A percentile compares a stretch with the other conserved stretches of the same genome.
These are phyloP conservation scores for Claviceps pusilla DNA, from an alignment of 2,329 filamentous ascomycete species.

Conservation along the genomic window DNA sequence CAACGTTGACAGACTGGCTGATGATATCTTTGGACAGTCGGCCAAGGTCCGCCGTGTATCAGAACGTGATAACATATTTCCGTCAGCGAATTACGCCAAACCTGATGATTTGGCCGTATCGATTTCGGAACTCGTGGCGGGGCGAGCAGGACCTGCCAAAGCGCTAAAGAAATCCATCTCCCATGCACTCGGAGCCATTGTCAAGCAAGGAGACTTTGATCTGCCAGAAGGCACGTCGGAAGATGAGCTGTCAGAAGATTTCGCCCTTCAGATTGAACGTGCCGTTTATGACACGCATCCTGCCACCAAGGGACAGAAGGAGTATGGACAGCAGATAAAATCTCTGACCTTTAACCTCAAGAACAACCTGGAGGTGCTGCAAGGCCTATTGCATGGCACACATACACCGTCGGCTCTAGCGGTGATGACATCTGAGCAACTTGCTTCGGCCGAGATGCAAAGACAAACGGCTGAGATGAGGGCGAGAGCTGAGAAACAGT, in stretches of 20 bases:
- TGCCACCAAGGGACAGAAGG: constrained; percentile 26
- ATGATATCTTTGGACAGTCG: constrained; percentile 17
- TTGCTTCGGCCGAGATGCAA: constrained; percentile 83
- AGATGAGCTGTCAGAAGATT: constrained; percentile 49
- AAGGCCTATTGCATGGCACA: constrained; percentile 56
- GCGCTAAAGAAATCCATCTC: constrained; percentile 56
- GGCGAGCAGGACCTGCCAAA: constrained; percentile 54
- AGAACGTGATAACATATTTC: constrained; percentile 28
- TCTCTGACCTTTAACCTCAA: constrained; percentile 77
- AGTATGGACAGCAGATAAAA: constrained; percentile 51
- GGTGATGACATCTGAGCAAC: constrained; percentile 78
- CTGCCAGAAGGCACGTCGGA: constrained; percentile 49
- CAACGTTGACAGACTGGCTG: not conserved
- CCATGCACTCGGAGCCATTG: constrained; percentile 48
- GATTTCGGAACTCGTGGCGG: constrained; percentile 41
- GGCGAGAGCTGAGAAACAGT: constrained; percentile 65
- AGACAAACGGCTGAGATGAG: constrained; percentile 61
- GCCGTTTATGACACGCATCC: constrained; percentile 44
- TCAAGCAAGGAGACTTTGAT: constrained; percentile 48
- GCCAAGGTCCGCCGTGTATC: constrained; percentile 38
- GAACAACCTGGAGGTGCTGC: constrained; percentile 65
- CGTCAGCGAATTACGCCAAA: constrained; percentile 27
- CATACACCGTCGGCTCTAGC: constrained; percentile 63
- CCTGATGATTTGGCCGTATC: constrained; percentile 36
- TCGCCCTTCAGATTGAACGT: constrained; percentile 70